Evolutionary conservation across 257 asterid genomes (phyloP), one percentile per base, ranked within the genome.

Genomic region (Euphrasia confusa): DNA sequence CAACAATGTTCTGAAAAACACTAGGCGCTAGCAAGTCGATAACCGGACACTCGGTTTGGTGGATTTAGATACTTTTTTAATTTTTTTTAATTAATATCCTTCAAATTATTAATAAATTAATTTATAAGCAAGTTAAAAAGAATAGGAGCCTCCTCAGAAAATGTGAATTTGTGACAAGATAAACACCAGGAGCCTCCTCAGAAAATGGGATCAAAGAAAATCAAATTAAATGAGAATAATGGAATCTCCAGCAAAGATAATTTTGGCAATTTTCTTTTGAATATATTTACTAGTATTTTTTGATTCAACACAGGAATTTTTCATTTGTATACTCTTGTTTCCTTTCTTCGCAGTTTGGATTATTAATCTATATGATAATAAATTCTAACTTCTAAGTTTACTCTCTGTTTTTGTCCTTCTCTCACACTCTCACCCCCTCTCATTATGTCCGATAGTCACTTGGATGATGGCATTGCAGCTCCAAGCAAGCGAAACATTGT

Each of bases 401-500:
- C 56, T 2, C 58, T 32, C 14, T 30, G 6, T 54, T 21, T 18
- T 63, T 61, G 14, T 4, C 35, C 12, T 33, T 54, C 27, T 57
- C n/a, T 52, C 10, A 35, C 40, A 35, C 10, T 7, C 17, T 18
- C 63, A 60, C 15, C 10, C 10, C 30, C 14, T 50, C 42, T 39
- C 63, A 7, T 56, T 50, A 65, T 67, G 27, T 72, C 18, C 73
- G 64, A 68, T 77, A 91, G 90, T 62, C 70, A 77, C 59, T 71
- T 89, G 75, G 89, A 80, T 78, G 72, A 86, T 72, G 83, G 78
- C 65, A 48, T 69, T 53, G 83, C 72, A 64, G 72, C 78, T 71
- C 99, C 96, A 68, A 78, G 83, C 63, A 76, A 69, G 74, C 84
- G 91, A 68, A 76, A 74, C 60, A 76, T 89, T 63, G 58, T 92